Base-by-base conservation (phyloP, 495 filamentous ascomycete genomes). In the Trichoderma gamsii region DNA sequence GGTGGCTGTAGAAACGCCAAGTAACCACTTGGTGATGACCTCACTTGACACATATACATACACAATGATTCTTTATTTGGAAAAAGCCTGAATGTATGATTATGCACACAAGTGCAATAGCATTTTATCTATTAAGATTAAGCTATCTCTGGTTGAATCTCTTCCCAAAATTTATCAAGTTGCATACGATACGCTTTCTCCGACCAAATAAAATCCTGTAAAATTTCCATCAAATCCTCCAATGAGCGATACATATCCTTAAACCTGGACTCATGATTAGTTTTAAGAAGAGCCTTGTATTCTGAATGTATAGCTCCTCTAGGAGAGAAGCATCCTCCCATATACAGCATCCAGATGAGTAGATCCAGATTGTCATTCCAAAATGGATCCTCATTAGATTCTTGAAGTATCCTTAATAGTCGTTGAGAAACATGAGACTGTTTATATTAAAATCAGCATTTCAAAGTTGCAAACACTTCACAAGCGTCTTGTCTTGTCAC, bases 341-440 rank as follows among this genome's bases (percentile, higher is more conserved):
- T 15, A 18, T 46, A 46, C 18, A 18, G 18, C 18, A 46, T 46
- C 43, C 43, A 46, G 3, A 46, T 46, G 0, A 46, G 18, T 16
- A 46, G 43, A 29, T 72, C 71, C 38, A 71, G 71, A 21, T 66
- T 65, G 41, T 70, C 69, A 64, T 76, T 67, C 76, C 76, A 78
- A 41, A 73, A 44, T 12, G 61, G 16, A 69, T 74, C 73, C 15
- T 74, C 64, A 13, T 69, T 70, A 27, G 70, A 35, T 63, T 72
- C 25, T 68, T 76, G 73, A 38, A 80, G 66, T 66, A 75, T 73
- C 25, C 18, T 29, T 44, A 79, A 73, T 38, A 78, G 43, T 46
- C 18, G 12, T 18, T 11, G 12, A 46, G 43, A 46, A 18, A 46
- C 43, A 46, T 46, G 43, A 46, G 43, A 46, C 43, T 46, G 18